Evolutionary conservation across 306 rosid genomes (phyloP), one percentile per base, ranked within the genome.

Genomic region (Pterocarpus macrocarpus): DNA sequence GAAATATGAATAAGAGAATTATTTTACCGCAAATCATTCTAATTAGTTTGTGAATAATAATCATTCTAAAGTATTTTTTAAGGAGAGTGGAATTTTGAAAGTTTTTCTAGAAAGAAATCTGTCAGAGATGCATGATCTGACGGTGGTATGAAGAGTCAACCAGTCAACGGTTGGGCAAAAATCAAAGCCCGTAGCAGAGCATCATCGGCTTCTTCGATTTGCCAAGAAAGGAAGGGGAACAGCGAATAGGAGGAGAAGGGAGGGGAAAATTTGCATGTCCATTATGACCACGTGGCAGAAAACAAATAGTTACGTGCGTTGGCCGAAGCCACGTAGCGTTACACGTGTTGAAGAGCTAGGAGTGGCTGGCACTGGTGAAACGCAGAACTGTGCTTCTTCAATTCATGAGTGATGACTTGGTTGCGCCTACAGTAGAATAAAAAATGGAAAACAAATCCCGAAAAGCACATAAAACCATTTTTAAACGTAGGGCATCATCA

Each of bases 281-380:
- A 16, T 16, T 52, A 7, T 2, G 0, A 13, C 53, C 84, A 81
- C 88, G 88, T 86, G 92, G 86, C 83, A 9, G 2, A 0, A 14
- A 2, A 2, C 50, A 5, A 78, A 66, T 7, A 12, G 82, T 7
- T 15, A 65, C 16, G 70, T 8, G 80, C 4, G 62, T 41, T 7
- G 38, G 75, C 69, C 16, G 43, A 56, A 13, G 72, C 69, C 83
- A 22, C 74, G 85, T 44, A 41, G 33, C 39, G 7, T 7, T 0
- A 76, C 85, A 85, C 90, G 87, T 86, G 86, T 52, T 66, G 66
- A 64, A 81, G 68, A 3, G 39, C 10, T 45, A 44, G 50, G 41
- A 64, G 47, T 30, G 55, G 8, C 5, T 43, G 65, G 65, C 73
- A n/a, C 28, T n/a, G 17, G 56, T 53, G 28, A 53, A 49, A 14